Evolutionary conservation across 148 eudicot species (phyloP).

Genomic region (Nyssa sinensis): DNA sequence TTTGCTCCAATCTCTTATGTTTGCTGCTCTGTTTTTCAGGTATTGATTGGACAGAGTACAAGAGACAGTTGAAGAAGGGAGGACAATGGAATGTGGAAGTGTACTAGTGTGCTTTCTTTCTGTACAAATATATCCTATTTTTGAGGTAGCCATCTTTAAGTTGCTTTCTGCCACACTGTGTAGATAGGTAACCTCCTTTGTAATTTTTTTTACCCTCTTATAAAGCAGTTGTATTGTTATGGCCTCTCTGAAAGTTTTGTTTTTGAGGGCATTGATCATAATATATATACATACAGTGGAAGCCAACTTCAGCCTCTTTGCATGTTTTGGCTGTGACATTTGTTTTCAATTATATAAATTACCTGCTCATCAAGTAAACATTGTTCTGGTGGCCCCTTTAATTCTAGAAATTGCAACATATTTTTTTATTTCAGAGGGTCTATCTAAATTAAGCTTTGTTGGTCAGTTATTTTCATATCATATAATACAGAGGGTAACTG

Average conservation of each 20-base stretch:
- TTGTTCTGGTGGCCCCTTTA: no score
- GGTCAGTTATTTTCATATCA: no score
- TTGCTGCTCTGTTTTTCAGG: slow-evolving; percentile 46
- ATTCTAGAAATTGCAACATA: no score
- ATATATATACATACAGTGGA: slow-evolving; percentile 6
- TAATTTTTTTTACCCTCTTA: slow-evolving; percentile 11
- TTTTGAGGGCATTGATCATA: slow-evolving; percentile 20
- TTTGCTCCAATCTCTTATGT: no score
- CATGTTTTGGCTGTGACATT: neutral
- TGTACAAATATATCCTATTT: slow-evolving; percentile 41
- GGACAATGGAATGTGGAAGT: slow-evolving; percentile 99
- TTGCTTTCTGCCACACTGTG: slow-evolving; percentile 23
- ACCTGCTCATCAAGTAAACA: no score
- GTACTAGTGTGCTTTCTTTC: slow-evolving; percentile 41
- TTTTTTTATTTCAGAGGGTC: no score
- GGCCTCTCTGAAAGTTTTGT: slow-evolving; percentile 19
- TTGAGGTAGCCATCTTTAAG: slow-evolving; percentile 10
- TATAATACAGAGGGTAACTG: no score
- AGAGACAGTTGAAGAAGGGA: slow-evolving; percentile 73
- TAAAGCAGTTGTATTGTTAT: slow-evolving; percentile 20
- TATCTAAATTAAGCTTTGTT: no score
- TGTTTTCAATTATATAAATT: no score
- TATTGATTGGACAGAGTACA: slow-evolving; percentile 86
- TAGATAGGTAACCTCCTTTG: slow-evolving; percentile 30
- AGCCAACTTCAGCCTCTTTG: neutral